Evolutionary conservation across 495 filamentous ascomycete species (phyloP).

Genomic region (Penicillium macrosclerotiorum): DNA sequence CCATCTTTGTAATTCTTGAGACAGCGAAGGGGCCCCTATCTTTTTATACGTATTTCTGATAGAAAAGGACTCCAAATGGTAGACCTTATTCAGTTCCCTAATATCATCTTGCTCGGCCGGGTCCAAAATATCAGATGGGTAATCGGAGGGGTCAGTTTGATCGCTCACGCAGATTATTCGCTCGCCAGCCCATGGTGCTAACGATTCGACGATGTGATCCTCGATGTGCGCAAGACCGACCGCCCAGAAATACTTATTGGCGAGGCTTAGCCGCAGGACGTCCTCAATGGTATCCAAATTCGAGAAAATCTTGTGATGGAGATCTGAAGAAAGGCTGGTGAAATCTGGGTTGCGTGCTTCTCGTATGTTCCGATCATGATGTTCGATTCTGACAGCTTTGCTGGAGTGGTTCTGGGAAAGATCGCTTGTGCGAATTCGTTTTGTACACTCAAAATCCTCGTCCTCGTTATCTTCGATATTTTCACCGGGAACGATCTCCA

Average conservation of each 20-base stretch:
- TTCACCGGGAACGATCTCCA: constrained; percentile 11
- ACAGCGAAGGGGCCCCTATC: constrained; percentile 4
- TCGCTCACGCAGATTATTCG: constrained; percentile 14
- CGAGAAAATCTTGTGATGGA: constrained; percentile 15
- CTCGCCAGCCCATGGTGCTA: constrained; percentile 18
- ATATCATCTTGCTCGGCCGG: neutral
- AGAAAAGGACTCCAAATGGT: constrained; percentile 1
- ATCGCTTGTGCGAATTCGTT: neutral
- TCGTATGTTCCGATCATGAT: constrained; percentile 4
- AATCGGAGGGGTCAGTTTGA: constrained; percentile 4
- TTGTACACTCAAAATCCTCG: constrained; percentile 9
- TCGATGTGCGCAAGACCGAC: constrained; percentile 15
- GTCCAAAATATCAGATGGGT: constrained; percentile 3
- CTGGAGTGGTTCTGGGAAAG: constrained; percentile 9
- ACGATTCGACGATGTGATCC: constrained; percentile 8
- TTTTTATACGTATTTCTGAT: constrained; percentile 7
- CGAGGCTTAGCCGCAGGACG: constrained; percentile 11
- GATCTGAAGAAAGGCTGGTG: constrained; percentile 3
- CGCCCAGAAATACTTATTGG: constrained; percentile 19
- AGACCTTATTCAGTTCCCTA: constrained; percentile 2
- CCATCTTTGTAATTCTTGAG: constrained; percentile 5
- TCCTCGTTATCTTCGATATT: constrained; percentile 18
- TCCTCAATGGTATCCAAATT: constrained; percentile 13
- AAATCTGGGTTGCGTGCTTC: neutral
- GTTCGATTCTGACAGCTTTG: constrained; percentile 12